Conservation (phyloP, 768 basidiomycete species). For the Amanita fuliginea region DNA sequence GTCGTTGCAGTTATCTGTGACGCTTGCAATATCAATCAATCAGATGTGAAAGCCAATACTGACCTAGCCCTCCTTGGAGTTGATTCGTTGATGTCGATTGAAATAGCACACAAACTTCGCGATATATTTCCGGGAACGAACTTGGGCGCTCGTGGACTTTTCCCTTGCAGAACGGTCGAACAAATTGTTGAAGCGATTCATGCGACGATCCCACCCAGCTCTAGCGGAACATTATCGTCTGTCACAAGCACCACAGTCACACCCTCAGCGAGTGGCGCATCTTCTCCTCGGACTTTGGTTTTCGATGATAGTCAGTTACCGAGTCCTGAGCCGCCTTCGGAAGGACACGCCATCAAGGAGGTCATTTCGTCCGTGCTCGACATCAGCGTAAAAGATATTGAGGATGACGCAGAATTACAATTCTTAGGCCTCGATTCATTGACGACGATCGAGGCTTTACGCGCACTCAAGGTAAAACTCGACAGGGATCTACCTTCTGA, state of each 20-base stretch:
- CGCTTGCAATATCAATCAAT: conserved; percentile 27
- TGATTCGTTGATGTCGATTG: conserved; percentile 56
- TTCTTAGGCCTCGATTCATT: conserved; percentile 7
- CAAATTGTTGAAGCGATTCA: conserved; percentile 17
- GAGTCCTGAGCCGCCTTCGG: not conserved
- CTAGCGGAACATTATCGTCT: conserved; percentile 10
- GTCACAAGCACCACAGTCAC: conserved; percentile 9
- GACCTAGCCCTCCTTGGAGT: conserved; percentile 47
- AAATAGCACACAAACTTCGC: conserved; percentile 32
- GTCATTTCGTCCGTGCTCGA: conserved; percentile 6
- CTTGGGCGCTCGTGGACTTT: conserved; percentile 20
- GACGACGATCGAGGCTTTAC: conserved; percentile 5
- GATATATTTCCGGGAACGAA: conserved; percentile 20
- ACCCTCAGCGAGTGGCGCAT: conserved; percentile 12
- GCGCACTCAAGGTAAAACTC: conserved; percentile 1
- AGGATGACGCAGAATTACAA: conserved; percentile 5
- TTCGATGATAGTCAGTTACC: not conserved
- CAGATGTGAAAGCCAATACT: conserved; percentile 21
- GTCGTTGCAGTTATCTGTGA: conserved; percentile 28
- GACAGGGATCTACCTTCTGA: not conserved
- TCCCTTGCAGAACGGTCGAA: conserved; percentile 22
- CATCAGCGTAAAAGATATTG: conserved; percentile 1
- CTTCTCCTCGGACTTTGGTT: conserved; percentile 9
- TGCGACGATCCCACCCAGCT: not conserved
- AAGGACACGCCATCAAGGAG: not conserved